These are phyloP conservation scores for Nevesoporus exiguus DNA, from an alignment of 768 basidiomycete species.

Conservation along the genomic window DNA sequence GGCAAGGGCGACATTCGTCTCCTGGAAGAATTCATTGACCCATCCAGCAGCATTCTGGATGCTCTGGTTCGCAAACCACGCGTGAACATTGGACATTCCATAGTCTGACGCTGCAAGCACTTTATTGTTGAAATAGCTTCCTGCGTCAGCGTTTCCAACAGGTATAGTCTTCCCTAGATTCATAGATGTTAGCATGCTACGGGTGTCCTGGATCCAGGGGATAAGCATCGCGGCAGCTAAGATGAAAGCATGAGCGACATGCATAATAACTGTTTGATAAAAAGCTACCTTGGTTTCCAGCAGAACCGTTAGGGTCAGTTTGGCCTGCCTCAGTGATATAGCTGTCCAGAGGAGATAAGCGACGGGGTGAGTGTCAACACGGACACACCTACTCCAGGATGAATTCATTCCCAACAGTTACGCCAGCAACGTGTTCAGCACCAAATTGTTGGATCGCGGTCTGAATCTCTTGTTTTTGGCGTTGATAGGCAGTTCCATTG, in stretches of 20 bases:
- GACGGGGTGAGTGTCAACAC: not conserved
- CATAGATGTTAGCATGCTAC: slow-evolving; percentile 50
- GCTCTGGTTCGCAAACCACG: slow-evolving; percentile 87
- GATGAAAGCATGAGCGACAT: not conserved
- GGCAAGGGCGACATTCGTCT: slow-evolving; percentile 60
- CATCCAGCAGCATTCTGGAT: slow-evolving; percentile 69
- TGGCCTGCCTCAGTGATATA: slow-evolving; percentile 52
- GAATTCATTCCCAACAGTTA: slow-evolving; percentile 92
- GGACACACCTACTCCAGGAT: slow-evolving; percentile 61
- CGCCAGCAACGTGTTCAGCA: slow-evolving; percentile 65
- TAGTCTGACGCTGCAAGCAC: slow-evolving; percentile 66
- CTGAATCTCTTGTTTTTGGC: slow-evolving; percentile 68
- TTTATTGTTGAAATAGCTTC: slow-evolving; percentile 73
- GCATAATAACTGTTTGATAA: not conserved
- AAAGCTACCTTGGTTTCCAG: slow-evolving; percentile 44
- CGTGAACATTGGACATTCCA: slow-evolving; percentile 88
- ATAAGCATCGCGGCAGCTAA: slow-evolving; percentile 62
- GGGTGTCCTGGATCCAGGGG: slow-evolving; percentile 64
- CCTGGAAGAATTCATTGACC: slow-evolving; percentile 77
- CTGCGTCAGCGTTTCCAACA: slow-evolving; percentile 84
- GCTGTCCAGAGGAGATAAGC: slow-evolving; percentile 35
- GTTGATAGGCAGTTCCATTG: slow-evolving; percentile 61
- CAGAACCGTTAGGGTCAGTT: slow-evolving; percentile 51
- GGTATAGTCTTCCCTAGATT: slow-evolving; percentile 57
- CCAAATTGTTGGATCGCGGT: slow-evolving; percentile 76